These are phyloP conservation scores for Suillus spraguei DNA, from an alignment of 768 basidiomycete genomes.

Conservation along the genomic window DNA sequence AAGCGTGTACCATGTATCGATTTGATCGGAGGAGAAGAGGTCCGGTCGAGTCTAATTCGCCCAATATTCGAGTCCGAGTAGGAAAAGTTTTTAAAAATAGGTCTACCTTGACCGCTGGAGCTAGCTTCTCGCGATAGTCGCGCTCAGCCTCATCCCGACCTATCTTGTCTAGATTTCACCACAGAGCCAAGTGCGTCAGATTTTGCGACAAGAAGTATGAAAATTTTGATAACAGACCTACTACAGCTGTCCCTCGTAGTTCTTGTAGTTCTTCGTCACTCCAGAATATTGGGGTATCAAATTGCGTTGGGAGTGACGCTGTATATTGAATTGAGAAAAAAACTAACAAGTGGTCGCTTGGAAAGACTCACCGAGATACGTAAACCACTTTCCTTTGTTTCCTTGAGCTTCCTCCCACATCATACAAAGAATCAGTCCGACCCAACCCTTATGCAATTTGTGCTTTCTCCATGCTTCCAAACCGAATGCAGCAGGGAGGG, in stretches of 20 bases:
- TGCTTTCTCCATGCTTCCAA: slow-evolving; percentile 61
- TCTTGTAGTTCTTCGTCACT: slow-evolving; percentile 66
- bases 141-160: slow-evolving; percentile 82
- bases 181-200: slow-evolving; percentile 10
- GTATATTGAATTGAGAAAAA: neutral
- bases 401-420: slow-evolving; percentile 90
- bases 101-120: slow-evolving; percentile 72
- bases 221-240: slow-evolving; percentile 57
- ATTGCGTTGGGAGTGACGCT: slow-evolving; percentile 66
- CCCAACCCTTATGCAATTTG: slow-evolving; percentile 75
- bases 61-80: slow-evolving; percentile 6
- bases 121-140: slow-evolving; percentile 65
- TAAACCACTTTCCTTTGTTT: slow-evolving; percentile 61
- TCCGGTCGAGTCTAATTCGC: slow-evolving; percentile 58
- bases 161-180: slow-evolving; percentile 65
- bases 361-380: slow-evolving; percentile 64
- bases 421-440: slow-evolving; percentile 87
- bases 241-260: slow-evolving; percentile 82
- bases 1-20: slow-evolving; percentile 59
- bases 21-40: slow-evolving; percentile 61
- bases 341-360: neutral
- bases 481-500: slow-evolving; percentile 62
- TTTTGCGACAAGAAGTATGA: neutral
- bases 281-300: slow-evolving; percentile 98
- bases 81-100: slow-evolving; percentile 1